These are phyloP conservation scores for Xylariaceae sp. DNA, from an alignment of 2,329 filamentous ascomycete species.

Conservation along the genomic window DNA sequence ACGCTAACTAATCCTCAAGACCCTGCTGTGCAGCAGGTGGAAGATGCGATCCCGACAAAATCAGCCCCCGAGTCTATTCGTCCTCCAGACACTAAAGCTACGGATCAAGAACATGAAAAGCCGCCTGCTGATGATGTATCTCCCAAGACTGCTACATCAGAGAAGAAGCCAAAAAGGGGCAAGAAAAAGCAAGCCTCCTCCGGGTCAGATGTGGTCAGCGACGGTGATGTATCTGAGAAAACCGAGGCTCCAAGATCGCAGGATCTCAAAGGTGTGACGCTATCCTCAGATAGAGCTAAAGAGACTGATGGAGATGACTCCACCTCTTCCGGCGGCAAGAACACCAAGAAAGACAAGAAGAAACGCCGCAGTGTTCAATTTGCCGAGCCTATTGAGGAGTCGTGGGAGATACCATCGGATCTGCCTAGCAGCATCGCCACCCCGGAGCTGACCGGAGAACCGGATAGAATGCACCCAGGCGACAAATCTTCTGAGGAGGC, in stretches of 20 bases:
- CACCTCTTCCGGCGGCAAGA: constrained; percentile 10
- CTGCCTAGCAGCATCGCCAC: constrained; percentile 1
- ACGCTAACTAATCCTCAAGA: too few species aligned
- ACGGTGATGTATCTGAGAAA: constrained; percentile 12
- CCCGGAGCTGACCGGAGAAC: constrained; percentile 11
- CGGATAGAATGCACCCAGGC: constrained; percentile 4
- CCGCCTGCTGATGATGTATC: constrained; percentile 2
- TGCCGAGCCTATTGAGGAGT: constrained; percentile 18
- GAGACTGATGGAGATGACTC: constrained; percentile 8
- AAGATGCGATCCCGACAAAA: too few species aligned
- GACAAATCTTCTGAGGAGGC: not conserved
- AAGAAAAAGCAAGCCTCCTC: constrained; percentile 17
- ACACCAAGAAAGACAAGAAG: constrained; percentile 24
- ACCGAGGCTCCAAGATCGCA: constrained; percentile 7
- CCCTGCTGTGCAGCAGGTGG: too few species aligned
- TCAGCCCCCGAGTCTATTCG: too few species aligned
- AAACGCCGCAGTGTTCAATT: constrained; percentile 24
- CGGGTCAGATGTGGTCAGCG: constrained; percentile 5
- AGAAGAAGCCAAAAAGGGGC: constrained; percentile 22
- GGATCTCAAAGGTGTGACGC: constrained; percentile 2
- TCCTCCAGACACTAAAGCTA: not conserved
- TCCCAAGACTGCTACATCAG: constrained; percentile 14
- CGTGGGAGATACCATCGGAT: constrained; percentile 13
- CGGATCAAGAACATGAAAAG: constrained; percentile 7
- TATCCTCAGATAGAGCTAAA: not conserved